Evolutionary conservation across 176 grass and related monocot species (phyloP), one percentile per base, ranked within the genome.

Genomic region (Rhynchospora breviuscula): DNA sequence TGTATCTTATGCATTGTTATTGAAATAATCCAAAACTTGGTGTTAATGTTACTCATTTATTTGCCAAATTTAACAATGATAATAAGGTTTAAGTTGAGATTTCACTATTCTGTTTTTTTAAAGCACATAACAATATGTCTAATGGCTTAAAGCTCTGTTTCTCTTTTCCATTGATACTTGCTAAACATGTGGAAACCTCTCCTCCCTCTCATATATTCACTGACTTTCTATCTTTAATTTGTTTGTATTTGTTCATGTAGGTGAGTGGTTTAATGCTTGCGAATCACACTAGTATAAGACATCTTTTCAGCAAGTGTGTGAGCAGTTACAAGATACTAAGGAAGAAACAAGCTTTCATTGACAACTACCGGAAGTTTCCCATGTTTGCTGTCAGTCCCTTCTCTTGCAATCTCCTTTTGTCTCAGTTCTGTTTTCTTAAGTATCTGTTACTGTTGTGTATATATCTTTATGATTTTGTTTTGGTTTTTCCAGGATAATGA

Each of bases 261-360:
- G 95, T 98, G 77, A 98, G 95, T 85, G 95, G 95, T 59, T 68
- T 98, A 70, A 98, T 98, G 95, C 84, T 98, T 75, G 95, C 92
- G 47, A 98, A 97, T 82, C 95, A 97, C 86, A 97, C 95, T 60
- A 97, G 95, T 63, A 97, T 97, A 62, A 90, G 92, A 9, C 95
- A 97, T 79, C 85, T 97, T 74, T 97, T 97, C 81, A 88, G 90
- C 87, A 97, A 94, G 70, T 97, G 92, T 80, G 82, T 94, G 78
- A 92, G 92, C 6, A 91, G 92, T 25, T 98, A 94, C 82, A 93
- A 98, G 33, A 94, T 92, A 52, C 89, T 98, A 58, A 91, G 95
- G 88, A 98, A 98, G 83, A 98, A 98, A 51, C 92, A 98, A 67
- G 92, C 95, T 58, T 98, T 98, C 64, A 90, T 98, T 90, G 95